Evolutionary conservation across 2,329 filamentous ascomycete genomes (phyloP), one percentile per base, ranked within the genome.

Genomic region (Mollisiaceae sp.): DNA sequence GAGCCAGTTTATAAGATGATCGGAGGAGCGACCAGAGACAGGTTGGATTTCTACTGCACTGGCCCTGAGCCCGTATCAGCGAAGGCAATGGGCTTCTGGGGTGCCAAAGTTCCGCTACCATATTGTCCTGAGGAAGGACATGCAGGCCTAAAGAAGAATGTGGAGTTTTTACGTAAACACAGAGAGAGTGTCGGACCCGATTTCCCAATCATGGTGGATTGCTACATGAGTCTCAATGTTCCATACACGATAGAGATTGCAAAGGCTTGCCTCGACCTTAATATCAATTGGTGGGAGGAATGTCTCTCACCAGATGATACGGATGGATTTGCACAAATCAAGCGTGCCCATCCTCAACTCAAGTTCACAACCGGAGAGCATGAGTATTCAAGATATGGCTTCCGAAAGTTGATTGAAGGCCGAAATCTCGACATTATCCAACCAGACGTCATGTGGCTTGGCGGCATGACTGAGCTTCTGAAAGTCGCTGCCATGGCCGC

Each of bases 271-370:
- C 86, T 92, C 72, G 89, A 93, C 71, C 85, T 97, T 71, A 86
- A 94, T 78, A 94, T 97, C 77, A 93, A 97, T 82, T 97, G 94
- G 94, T 97, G 93, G 93, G 94, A 97, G 81, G 94, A 97, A 82
- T 96, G 93, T 70, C 82, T 97, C 68, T 91, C 89, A 36, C 94
- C 94, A 12, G 94, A 97, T 78, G 94, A 97, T 81, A 92, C 91
- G 57, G 94, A 97, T 74, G 94, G 94, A 64, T 96, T 96, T 74
- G 91, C 88, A 70, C 88, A 93, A 77, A 89, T 97, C 81, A 97
- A 97, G 84, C 88, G 90, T 59, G 94, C 94, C 0, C 93, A 97
- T 76, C 94, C 94, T 0, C 90, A 89, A 1, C 83, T 94, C 79
- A 97, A 96, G 79, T 97, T 97, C 82, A 97, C 94, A 20, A 97